These are phyloP conservation scores for Trichopus zeylanicus DNA, from an alignment of 116 monocot species.

Conservation along the genomic window DNA sequence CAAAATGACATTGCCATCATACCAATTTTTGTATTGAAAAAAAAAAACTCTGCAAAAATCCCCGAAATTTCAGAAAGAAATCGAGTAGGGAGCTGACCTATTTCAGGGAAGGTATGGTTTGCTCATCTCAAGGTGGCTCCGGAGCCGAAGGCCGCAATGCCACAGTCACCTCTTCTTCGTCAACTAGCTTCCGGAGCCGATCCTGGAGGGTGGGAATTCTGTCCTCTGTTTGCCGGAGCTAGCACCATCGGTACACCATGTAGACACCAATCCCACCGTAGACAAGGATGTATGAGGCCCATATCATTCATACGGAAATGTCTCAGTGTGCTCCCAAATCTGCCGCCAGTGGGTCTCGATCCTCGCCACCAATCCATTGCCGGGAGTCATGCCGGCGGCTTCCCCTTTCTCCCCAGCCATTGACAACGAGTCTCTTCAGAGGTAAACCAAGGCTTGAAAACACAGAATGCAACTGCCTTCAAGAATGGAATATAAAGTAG, in stretches of 20 bases:
- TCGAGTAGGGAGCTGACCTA: neutral
- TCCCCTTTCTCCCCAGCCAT: slow-evolving; percentile 1
- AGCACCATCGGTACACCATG: slow-evolving; percentile 58
- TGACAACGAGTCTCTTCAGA: no score
- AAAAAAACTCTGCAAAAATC: no score
- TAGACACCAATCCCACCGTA: slow-evolving; percentile 71
- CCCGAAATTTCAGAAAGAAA: neutral
- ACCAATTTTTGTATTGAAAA: neutral
- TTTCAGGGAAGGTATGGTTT: neutral
- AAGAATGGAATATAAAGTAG: no score
- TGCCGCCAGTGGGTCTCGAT: slow-evolving; percentile 41
- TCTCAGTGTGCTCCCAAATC: slow-evolving; percentile 79
- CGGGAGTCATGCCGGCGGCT: neutral
- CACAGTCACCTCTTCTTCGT: slow-evolving; percentile 41
- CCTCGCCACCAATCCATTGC: slow-evolving; percentile 23
- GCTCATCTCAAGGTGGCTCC: neutral
- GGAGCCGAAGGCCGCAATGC: slow-evolving; percentile 4
- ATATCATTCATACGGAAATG: slow-evolving; percentile 94
- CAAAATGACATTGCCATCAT: no score
- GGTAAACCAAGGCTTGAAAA: no score
- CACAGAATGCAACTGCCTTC: no score
- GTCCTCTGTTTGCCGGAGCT: slow-evolving; percentile 76
- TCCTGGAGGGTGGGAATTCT: slow-evolving; percentile 65
- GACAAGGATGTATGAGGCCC: slow-evolving; percentile 85
- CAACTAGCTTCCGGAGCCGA: slow-evolving; percentile 48